Conservation (phyloP, 2,329 filamentous ascomycete species). For the Apiospora arundinis region DNA sequence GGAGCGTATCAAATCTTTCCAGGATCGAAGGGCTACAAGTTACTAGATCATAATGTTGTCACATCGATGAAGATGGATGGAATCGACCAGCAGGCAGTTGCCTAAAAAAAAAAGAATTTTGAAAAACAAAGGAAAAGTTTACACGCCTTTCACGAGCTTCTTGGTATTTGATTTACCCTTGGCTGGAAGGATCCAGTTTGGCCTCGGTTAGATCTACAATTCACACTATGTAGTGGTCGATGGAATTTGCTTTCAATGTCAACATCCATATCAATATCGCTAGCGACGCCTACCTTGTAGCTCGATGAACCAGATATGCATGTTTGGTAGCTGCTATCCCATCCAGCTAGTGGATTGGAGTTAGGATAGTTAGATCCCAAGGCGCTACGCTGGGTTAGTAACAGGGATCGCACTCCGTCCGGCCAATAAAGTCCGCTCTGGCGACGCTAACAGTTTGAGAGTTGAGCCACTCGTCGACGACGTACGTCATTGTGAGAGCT, state of each 20-base stretch:
- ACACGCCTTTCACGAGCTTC: no score
- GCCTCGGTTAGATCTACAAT: neutral
- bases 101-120: neutral
- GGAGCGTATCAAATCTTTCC: no score
- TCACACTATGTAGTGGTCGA: neutral
- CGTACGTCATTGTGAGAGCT: conserved; percentile 14
- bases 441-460: neutral
- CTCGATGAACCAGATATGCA: neutral
- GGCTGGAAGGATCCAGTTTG: neutral
- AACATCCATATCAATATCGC: neutral
- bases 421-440: neutral
- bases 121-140: no score
- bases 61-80: neutral
- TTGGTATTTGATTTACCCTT: no score
- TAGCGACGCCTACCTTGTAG: neutral
- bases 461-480: neutral
- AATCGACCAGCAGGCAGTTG: neutral
- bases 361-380: neutral
- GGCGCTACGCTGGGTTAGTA: neutral
- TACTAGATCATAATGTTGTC: no score
- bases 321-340: neutral
- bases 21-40: no score
- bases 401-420: neutral
- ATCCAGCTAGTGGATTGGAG: neutral
- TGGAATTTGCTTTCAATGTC: neutral